Percentiles rank a stretch among this genome's conserved stretches.
Conservation (phyloP, 2,329 filamentous ascomycete species). For the Polytolypa hystricis region DNA sequence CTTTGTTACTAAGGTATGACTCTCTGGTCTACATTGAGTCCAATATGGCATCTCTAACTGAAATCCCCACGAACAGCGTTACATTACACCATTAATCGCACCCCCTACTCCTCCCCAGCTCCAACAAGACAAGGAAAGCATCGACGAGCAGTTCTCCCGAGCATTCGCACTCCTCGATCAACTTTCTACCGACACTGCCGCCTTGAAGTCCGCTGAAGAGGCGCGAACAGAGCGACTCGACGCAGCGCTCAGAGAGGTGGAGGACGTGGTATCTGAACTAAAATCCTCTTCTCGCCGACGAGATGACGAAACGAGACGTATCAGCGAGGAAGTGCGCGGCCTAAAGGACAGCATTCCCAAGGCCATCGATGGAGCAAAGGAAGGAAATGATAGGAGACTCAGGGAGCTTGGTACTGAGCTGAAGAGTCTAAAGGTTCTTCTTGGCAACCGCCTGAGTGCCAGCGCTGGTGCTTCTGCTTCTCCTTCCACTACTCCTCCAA, state of each 20-base stretch:
- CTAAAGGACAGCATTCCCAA: slow-evolving; percentile 80
- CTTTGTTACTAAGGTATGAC: slow-evolving; percentile 65
- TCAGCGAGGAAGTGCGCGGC: slow-evolving; percentile 73
- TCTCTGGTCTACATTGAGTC: background rate
- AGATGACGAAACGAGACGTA: slow-evolving; percentile 76
- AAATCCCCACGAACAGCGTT: slow-evolving; percentile 52
- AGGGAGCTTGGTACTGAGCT: slow-evolving; percentile 80
- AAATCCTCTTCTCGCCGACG: slow-evolving; percentile 70
- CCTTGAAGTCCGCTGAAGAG: slow-evolving; percentile 77
- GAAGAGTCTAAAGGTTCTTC: slow-evolving; percentile 81
- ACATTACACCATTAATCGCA: slow-evolving; percentile 79
- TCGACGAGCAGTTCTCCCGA: slow-evolving; percentile 87
- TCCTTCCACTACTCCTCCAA: slow-evolving; percentile 20
- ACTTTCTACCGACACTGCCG: slow-evolving; percentile 76
- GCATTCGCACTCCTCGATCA: slow-evolving; percentile 89
- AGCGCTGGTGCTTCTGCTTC: slow-evolving; percentile 21
- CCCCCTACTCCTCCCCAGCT: slow-evolving; percentile 89
- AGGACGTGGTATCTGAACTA: slow-evolving; percentile 68
- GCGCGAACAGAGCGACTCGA: slow-evolving; percentile 76
- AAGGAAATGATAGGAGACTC: slow-evolving; percentile 66
- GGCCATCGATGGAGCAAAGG: slow-evolving; percentile 78
- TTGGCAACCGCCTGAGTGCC: slow-evolving; percentile 51
- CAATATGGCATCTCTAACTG: no score
- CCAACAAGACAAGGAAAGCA: slow-evolving; percentile 83
- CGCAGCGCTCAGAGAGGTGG: slow-evolving; percentile 68